Evolutionary conservation across 2,329 filamentous ascomycete genomes (phyloP).

Genomic region (Zasmidium citrigriseum): DNA sequence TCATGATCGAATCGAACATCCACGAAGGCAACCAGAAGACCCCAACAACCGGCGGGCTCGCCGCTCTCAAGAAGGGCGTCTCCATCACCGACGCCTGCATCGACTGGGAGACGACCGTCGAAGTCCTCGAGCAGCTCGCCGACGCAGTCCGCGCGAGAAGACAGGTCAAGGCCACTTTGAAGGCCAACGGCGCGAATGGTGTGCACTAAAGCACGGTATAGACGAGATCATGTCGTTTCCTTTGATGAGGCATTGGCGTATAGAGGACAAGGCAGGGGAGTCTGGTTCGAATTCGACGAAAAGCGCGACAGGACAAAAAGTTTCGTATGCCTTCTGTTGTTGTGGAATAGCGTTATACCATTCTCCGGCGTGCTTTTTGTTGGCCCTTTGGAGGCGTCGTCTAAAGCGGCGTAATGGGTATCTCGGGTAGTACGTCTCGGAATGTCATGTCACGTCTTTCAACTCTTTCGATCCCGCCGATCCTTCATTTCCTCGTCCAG

Average conservation of each 20-base stretch:
- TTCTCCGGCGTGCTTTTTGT: no score
- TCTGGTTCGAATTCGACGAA: neutral
- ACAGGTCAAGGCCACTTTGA: conserved; percentile 40
- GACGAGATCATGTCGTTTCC: neutral
- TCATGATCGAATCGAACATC: conserved; percentile 99
- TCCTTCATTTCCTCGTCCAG: neutral
- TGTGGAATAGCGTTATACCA: neutral
- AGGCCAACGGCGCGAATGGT: conserved; percentile 25
- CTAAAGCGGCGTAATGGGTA: neutral
- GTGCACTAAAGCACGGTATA: conserved; percentile 10
- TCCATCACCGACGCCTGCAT: conserved; percentile 97
- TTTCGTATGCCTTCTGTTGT: neutral
- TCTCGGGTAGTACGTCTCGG: neutral
- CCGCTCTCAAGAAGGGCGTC: conserved; percentile 80
- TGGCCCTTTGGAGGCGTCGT: neutral
- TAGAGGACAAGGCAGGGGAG: neutral
- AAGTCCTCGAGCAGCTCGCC: conserved; percentile 81
- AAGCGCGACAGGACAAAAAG: neutral
- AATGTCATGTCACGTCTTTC: neutral
- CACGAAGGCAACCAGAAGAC: conserved; percentile 80
- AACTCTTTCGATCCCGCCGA: neutral
- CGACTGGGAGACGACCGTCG: conserved; percentile 82
- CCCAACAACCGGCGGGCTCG: conserved; percentile 70
- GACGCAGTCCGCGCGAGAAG: conserved; percentile 78
- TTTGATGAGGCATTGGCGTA: neutral